A percentile compares a stretch with the other conserved stretches of the same genome.
Evolutionary conservation across 768 basidiomycete species (phyloP).

Genomic region (Trametes cubensis): DNA sequence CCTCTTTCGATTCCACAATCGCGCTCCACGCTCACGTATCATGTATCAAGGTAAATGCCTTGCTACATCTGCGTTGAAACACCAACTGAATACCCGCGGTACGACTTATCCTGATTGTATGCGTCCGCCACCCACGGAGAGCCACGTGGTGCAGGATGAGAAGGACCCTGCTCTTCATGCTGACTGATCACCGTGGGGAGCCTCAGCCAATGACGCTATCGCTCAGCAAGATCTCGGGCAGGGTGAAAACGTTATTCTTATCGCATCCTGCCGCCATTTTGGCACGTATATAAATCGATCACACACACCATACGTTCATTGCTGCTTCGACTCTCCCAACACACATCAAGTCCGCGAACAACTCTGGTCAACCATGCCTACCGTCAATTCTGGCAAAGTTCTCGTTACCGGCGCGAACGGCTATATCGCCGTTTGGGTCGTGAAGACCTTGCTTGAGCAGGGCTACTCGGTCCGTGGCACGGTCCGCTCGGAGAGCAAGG

Average conservation of each 20-base stretch:
- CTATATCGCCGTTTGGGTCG: conserved; percentile 63
- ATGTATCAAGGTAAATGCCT: too few species aligned
- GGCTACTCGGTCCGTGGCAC: conserved; percentile 70
- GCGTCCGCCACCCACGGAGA: not conserved
- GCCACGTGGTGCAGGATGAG: not conserved
- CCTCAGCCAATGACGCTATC: conserved; percentile 6
- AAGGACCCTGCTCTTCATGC: not conserved
- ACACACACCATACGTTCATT: not conserved
- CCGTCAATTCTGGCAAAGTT: conserved; percentile 41
- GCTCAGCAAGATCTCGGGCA: not conserved
- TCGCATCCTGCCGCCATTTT: not conserved
- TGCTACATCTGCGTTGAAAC: too few species aligned
- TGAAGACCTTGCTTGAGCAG: conserved; percentile 54
- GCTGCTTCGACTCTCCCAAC: not conserved
- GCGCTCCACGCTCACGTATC: too few species aligned
- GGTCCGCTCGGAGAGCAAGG: conserved; percentile 65
- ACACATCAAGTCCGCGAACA: not conserved
- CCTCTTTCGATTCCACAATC: too few species aligned
- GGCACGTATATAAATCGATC: not conserved
- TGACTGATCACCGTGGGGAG: not conserved
- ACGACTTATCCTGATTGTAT: too few species aligned
- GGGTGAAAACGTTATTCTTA: not conserved
- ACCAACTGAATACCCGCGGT: too few species aligned
- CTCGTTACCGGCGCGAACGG: conserved; percentile 65
- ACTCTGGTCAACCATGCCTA: conserved; percentile 44